phyloP scores from a whole-genome alignment of 108 stramenopile genomes.

The Pseudonitzschia multiseries region DNA sequence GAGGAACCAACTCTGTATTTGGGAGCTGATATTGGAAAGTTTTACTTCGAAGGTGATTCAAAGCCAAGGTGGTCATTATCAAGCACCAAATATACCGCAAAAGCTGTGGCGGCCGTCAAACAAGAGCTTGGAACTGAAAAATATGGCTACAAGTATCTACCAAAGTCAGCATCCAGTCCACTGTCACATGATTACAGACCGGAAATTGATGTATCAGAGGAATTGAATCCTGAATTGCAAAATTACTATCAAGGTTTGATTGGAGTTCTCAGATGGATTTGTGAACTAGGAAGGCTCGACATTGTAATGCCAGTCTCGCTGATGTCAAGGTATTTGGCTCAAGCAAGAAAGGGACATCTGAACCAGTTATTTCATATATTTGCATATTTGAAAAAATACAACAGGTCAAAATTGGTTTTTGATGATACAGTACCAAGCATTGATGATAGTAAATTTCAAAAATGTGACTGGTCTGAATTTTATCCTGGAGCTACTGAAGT shows the following conservation, averaged over 20 bases:
- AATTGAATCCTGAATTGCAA: slow-evolving; percentile 16
- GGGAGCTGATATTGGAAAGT: too few relatives aligned
- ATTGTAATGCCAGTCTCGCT: slow-evolving; percentile 46
- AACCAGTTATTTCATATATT: slow-evolving; percentile 39
- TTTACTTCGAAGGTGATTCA: too few relatives aligned
- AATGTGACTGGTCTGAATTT: neutral
- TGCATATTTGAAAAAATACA: slow-evolving; percentile 26
- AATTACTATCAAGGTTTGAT: slow-evolving; percentile 37
- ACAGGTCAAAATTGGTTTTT: slow-evolving; percentile 34
- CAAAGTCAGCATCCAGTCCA: neutral
- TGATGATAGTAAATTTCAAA: neutral
- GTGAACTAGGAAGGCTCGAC: slow-evolving; percentile 51
- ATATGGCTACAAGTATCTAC: neutral
- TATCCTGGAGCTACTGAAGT: neutral
- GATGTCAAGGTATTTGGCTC: slow-evolving; percentile 36
- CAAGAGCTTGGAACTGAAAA: neutral
- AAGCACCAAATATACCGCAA: neutral
- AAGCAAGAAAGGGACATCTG: slow-evolving; percentile 47
- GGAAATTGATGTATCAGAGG: slow-evolving; percentile 27
- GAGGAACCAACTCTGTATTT: too few relatives aligned
- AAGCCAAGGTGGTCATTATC: too few relatives aligned
- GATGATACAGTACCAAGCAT: slow-evolving; percentile 19
- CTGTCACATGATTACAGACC: neutral
- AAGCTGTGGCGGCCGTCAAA: neutral
- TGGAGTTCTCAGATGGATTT: slow-evolving; percentile 51